Conservation (phyloP, 192 early-diverging fungal species). For the Linnemannia hyalina region DNA sequence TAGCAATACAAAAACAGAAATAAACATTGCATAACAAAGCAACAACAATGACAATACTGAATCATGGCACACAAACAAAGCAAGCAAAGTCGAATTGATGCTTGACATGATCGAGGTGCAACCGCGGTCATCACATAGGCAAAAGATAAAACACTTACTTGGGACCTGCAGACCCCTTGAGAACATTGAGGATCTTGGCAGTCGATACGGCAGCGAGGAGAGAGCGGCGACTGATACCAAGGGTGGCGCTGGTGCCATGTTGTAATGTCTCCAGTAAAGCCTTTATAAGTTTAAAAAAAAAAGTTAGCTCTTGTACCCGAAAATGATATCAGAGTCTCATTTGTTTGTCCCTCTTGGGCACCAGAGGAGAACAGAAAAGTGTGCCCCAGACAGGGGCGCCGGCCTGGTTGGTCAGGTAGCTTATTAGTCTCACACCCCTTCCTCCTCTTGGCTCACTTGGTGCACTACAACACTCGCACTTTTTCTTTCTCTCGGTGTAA, state of each 20-base stretch:
- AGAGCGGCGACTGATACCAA: conserved; percentile 68
- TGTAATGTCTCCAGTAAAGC: conserved; percentile 71
- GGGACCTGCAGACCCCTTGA: conserved; percentile 42
- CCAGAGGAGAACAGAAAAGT: background rate
- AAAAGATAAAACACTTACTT: conserved; percentile 38
- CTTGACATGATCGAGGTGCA: background rate
- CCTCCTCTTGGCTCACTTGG: background rate
- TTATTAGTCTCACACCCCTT: background rate
- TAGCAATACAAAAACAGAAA: background rate
- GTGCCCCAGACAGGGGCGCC: background rate
- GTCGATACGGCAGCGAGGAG: conserved; percentile 71
- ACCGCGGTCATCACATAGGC: conserved; percentile 8
- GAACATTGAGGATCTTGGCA: conserved; percentile 69
- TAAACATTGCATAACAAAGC: background rate
- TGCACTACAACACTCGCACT: background rate
- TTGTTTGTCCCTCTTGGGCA: background rate
- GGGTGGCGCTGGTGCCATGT: conserved; percentile 68
- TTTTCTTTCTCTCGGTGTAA: background rate
- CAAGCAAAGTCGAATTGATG: background rate
- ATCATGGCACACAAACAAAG: background rate
- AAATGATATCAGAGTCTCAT: background rate
- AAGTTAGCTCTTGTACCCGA: background rate
- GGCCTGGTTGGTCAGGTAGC: background rate
- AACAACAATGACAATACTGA: no score
- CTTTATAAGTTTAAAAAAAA: conserved; percentile 3